Percentiles rank a stretch among this genome's conserved stretches.
Conservation (phyloP, 345 rosid genomes). For the Rubroshorea leprosula region DNA sequence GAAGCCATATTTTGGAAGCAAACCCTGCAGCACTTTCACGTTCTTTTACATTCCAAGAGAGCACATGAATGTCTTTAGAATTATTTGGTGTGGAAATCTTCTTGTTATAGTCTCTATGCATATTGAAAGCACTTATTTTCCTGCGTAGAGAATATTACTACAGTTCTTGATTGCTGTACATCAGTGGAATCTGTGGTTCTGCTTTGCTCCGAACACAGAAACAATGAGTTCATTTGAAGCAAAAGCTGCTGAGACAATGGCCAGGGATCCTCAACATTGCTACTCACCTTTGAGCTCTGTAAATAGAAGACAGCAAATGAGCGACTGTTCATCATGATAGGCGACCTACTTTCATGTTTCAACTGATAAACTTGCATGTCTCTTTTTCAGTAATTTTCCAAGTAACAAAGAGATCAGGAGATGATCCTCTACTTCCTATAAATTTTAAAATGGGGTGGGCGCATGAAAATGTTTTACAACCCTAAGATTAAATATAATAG, state of each 20-base stretch:
- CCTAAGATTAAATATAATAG: no score
- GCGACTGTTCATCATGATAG: slow-evolving; percentile 12
- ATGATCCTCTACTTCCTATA: slow-evolving; percentile 2
- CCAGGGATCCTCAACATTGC: slow-evolving; percentile 4
- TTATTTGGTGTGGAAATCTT: not conserved
- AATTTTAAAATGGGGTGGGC: no score
- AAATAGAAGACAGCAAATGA: slow-evolving; percentile 27
- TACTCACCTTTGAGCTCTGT: slow-evolving; percentile 16
- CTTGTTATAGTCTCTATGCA: slow-evolving; percentile 2
- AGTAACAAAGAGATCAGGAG: slow-evolving; percentile 2
- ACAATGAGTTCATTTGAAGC: not conserved
- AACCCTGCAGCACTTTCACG: slow-evolving; percentile 70
- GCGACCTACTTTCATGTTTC: slow-evolving; percentile 18
- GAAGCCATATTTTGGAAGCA: slow-evolving; percentile 44
- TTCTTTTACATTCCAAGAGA: slow-evolving; percentile 50
- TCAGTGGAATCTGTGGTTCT: not conserved
- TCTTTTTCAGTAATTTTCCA: no score
- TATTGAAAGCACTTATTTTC: no score
- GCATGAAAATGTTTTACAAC: no score
- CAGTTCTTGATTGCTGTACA: not conserved
- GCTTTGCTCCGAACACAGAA: not conserved
- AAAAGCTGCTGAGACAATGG: slow-evolving; percentile 4
- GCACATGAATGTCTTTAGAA: slow-evolving; percentile 28
- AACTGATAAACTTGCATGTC: slow-evolving; percentile 2
- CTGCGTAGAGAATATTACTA: no score